Percentiles rank a stretch among this genome's conserved stretches.
phyloP scores from a whole-genome alignment of 1,139 yeast species.

The Candida smagusa region DNA sequence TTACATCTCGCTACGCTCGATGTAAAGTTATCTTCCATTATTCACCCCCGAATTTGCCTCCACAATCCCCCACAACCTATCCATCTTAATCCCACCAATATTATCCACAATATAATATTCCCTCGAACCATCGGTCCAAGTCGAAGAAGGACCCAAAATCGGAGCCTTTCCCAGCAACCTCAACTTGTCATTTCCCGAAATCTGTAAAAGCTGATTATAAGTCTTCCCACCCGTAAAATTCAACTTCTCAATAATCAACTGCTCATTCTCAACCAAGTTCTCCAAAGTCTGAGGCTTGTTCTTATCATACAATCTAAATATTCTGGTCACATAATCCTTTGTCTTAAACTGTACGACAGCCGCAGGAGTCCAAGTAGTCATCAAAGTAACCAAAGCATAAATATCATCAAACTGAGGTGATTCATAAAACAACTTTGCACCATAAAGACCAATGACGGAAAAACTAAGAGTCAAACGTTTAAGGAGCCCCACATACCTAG shows the following conservation, averaged over 20 bases:
- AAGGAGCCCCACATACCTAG: constrained; percentile 52
- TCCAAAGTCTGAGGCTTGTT: constrained; percentile 65
- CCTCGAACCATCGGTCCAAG: constrained; percentile 50
- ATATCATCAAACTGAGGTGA: constrained; percentile 57
- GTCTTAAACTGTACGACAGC: constrained; percentile 55
- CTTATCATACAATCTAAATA: constrained; percentile 65
- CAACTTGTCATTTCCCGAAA: constrained; percentile 43
- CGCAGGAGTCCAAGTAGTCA: constrained; percentile 45
- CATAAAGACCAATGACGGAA: constrained; percentile 53
- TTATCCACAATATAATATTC: constrained; percentile 65
- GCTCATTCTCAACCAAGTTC: constrained; percentile 57
- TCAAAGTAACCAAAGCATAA: constrained; percentile 44
- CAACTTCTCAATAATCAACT: constrained; percentile 66
- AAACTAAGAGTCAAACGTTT: constrained; percentile 54
- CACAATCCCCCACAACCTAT: constrained; percentile 75
- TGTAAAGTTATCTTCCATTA: constrained; percentile 54
- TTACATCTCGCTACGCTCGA: too few relatives aligned
- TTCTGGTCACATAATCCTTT: constrained; percentile 65
- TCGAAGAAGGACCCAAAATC: constrained; percentile 51
- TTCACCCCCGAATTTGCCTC: constrained; percentile 64
- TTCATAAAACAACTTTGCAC: constrained; percentile 52
- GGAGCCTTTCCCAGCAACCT: constrained; percentile 28
- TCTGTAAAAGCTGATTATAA: constrained; percentile 55
- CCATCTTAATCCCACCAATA: constrained; percentile 81
- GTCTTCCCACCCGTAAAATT: constrained; percentile 65